Base-by-base conservation (phyloP, 2,329 filamentous ascomycete genomes). In the Botrytis squamosa region DNA sequence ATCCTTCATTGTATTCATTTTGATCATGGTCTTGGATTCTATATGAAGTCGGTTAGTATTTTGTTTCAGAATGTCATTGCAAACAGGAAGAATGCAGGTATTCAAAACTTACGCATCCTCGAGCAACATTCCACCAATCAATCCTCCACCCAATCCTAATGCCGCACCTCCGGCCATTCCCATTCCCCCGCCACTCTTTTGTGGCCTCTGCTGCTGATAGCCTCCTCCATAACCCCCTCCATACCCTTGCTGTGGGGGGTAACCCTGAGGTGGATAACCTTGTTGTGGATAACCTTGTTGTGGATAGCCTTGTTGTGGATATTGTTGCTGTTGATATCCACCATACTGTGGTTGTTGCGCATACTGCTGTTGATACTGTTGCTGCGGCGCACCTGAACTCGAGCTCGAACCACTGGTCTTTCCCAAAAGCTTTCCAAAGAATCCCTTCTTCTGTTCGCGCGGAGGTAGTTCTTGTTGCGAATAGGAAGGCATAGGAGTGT, bases 111-210 rank as follows among this genome's bases (percentile, higher is more conserved):
- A 73, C 72, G 91, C 90, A 79, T 92, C 86, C 3, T 87, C 91
- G 46, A 97, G 82, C 79, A 97, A 75, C 75, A 89, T 88, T 72
- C 94, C 94, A 78, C 94, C 95, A 1, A 97, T 79, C 80, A 97
- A 80, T 82, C 94, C 94, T 76, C 92, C 94, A 77, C 94, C 94
- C 6, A 93, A 82, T 84, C 94, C 94, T 62, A 97, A 84, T 36
- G 93, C 93, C 14, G 91, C 89, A 70, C 91, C 93, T 66, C 93
- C 93, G 1, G 87, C 89, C 74, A 88, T 86, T n/a, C 93, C 93
- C 83, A 95, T 85, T 3, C 87, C 87, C 1, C 70, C 70, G 7
- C 85, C 84, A 38, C 83, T 83, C 78, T 85, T 85, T 74, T 84
- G 85, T 73, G 84, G 83, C 40, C 80, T 77, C 62, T 77, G 77